Evolutionary conservation across 306 rosid genomes (phyloP).

Genomic region (Malus sylvestris): DNA sequence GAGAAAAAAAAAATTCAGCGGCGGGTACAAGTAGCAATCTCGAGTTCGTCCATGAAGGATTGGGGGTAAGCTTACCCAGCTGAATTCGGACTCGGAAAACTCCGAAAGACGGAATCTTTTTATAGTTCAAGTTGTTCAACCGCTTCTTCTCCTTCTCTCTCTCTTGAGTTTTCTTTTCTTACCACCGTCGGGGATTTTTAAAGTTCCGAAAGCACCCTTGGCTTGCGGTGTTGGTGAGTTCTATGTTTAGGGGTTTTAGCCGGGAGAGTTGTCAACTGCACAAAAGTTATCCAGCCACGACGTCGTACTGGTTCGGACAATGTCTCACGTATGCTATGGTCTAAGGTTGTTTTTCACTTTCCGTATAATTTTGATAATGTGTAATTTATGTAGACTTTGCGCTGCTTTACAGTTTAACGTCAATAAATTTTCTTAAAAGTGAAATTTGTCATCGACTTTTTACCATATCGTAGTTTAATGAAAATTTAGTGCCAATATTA

Average conservation of each 20-base stretch:
- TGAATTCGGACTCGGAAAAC: background rate
- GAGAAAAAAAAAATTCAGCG: background rate
- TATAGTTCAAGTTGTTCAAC: background rate
- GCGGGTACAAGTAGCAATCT: background rate
- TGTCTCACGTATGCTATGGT: background rate
- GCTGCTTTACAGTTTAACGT: too few relatives aligned
- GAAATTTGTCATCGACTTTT: accelerated
- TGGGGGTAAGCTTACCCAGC: background rate
- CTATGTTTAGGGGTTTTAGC: background rate
- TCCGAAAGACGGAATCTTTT: background rate
- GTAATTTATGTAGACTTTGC: too few relatives aligned
- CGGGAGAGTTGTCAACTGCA: background rate
- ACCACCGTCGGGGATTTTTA: too few relatives aligned
- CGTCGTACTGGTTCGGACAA: background rate
- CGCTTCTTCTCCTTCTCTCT: background rate
- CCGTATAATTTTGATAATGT: too few relatives aligned
- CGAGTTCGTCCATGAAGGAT: slow-evolving; percentile 13
- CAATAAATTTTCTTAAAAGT: too few relatives aligned
- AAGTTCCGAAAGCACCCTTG: background rate
- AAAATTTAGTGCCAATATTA: too few relatives aligned
- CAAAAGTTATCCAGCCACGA: background rate
- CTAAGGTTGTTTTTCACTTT: background rate
- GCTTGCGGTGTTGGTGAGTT: background rate
- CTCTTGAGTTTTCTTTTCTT: background rate
- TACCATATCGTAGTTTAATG: too few relatives aligned